phyloP scores from a whole-genome alignment of 2,329 filamentous ascomycete species.

The Colletotrichum sp. region DNA sequence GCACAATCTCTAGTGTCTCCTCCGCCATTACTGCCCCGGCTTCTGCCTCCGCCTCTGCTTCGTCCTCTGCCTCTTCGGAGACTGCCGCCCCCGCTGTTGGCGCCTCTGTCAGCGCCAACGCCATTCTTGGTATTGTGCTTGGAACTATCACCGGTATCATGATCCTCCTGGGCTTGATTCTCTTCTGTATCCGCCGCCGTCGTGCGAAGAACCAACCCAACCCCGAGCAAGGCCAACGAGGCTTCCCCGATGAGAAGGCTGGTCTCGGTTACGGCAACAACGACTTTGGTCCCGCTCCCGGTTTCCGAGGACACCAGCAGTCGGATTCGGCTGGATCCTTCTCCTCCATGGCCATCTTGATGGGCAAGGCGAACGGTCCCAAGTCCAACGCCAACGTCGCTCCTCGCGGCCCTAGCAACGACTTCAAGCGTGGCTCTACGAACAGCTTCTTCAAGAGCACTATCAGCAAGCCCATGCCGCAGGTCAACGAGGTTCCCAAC shows the following conservation, averaged over 20 bases:
- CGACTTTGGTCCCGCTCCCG: conserved; percentile 24
- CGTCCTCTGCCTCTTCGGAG: conserved; percentile 13
- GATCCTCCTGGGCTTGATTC: conserved; percentile 71
- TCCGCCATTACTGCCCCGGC: conserved; percentile 28
- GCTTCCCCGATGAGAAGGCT: conserved; percentile 61
- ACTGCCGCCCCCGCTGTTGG: conserved; percentile 23
- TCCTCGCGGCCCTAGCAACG: conserved; percentile 52
- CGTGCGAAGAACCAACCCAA: conserved; percentile 62
- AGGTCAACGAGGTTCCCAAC: conserved; percentile 38
- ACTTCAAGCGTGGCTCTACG: conserved; percentile 54
- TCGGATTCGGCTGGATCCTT: conserved; percentile 62
- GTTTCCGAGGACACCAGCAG: conserved; percentile 57
- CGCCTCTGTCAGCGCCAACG: conserved; percentile 39
- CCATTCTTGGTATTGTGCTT: conserved; percentile 81
- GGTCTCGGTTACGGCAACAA: conserved; percentile 51
- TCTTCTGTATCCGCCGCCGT: conserved; percentile 68
- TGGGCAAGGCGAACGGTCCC: conserved; percentile 49
- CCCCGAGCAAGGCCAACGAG: conserved; percentile 49
- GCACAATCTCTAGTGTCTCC: conserved; percentile 19
- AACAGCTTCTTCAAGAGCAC: conserved; percentile 66
- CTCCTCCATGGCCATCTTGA: conserved; percentile 69
- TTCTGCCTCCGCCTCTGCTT: conserved; percentile 30
- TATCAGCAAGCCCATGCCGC: conserved; percentile 66
- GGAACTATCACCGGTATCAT: conserved; percentile 81
- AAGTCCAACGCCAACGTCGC: conserved; percentile 38